These are phyloP conservation scores for Dictyostelium capitatum DNA, from an alignment of 78 protist genomes.

Conservation along the genomic window DNA sequence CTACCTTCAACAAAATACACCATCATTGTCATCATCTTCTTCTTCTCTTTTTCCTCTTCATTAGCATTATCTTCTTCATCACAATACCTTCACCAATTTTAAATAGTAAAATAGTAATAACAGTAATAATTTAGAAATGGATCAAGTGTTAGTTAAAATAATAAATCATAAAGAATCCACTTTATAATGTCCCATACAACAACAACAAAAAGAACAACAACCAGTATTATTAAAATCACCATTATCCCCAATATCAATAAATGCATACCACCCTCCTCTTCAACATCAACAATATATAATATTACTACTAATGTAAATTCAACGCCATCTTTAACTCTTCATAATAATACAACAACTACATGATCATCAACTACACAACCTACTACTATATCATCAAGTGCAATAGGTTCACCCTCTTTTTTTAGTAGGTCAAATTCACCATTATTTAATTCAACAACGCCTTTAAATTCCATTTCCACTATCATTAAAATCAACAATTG, in stretches of 20 bases:
- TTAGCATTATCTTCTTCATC: conserved; percentile 5
- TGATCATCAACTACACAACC: background rate
- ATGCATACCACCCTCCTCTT: background rate
- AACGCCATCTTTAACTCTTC: too few species aligned
- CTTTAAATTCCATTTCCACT: too few species aligned
- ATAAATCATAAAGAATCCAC: too few species aligned
- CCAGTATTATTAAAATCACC: background rate
- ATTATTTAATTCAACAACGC: conserved; percentile 3
- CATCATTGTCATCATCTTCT: background rate
- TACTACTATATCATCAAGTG: background rate
- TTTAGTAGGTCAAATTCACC: conserved; percentile 24
- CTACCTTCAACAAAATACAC: background rate
- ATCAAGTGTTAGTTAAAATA: too few species aligned
- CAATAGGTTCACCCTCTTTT: conserved; percentile 15
- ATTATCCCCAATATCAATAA: too few species aligned
- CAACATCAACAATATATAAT: background rate
- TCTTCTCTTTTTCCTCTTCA: conserved; percentile 33
- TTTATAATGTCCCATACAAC: too few species aligned
- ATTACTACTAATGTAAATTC: too few species aligned
- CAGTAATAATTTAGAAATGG: too few species aligned
- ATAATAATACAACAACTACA: background rate
- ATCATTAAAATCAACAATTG: background rate
- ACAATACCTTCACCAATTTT: too few species aligned
- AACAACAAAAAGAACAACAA: background rate
- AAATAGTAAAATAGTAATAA: too few species aligned